These are phyloP conservation scores for Phaffia tasmanica DNA, from an alignment of 768 basidiomycete species.

Conservation along the genomic window DNA sequence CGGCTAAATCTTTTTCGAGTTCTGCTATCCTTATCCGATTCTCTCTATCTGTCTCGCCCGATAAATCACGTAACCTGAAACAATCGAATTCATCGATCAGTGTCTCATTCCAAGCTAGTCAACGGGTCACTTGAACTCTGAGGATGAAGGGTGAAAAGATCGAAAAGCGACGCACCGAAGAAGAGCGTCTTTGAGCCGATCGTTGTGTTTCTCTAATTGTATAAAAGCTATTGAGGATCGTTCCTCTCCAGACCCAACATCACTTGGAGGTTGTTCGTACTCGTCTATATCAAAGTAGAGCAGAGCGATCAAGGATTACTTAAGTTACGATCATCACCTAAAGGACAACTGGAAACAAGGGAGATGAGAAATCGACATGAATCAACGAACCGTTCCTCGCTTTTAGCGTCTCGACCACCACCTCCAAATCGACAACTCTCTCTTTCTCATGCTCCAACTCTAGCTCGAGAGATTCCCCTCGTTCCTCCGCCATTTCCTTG, in stretches of 20 bases:
- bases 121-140: neutral
- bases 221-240: constrained; percentile 48
- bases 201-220: constrained; percentile 94
- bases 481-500: constrained; percentile 92
- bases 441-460: constrained; percentile 74
- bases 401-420: constrained; percentile 70
- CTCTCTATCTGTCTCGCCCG: constrained; percentile 76
- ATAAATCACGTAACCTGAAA: constrained; percentile 68
- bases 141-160: neutral
- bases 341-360: neutral
- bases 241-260: constrained; percentile 35
- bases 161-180: constrained; percentile 27
- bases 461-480: constrained; percentile 62
- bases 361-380: neutral
- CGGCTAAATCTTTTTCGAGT: constrained; percentile 76
- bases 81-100: neutral
- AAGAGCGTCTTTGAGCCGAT: constrained; percentile 85
- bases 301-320: neutral
- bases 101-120: neutral
- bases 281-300: constrained; percentile 29
- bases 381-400: constrained; percentile 43
- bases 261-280: constrained; percentile 35
- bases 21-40: constrained; percentile 67
- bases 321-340: neutral
- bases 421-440: constrained; percentile 61